Evolutionary conservation across 257 asterid species (phyloP), one percentile per base, ranked within the genome.

Genomic region (Jacaranda copaia): DNA sequence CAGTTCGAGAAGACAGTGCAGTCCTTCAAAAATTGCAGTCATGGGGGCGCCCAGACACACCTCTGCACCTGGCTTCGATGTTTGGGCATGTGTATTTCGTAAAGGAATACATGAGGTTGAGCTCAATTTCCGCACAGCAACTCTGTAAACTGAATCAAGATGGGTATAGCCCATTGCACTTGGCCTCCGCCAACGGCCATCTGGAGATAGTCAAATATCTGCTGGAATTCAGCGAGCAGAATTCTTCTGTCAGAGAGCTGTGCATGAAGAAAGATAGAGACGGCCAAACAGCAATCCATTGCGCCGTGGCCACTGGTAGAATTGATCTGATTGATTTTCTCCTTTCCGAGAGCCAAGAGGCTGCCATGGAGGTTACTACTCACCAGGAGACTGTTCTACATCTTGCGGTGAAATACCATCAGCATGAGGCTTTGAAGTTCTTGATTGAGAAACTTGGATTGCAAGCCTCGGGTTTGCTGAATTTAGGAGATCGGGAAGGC

Each of bases 381-480:
- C 60, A 16, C 0, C 32, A 16, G 9, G 60, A 55, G 60, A 55
- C 32, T n/a, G 32, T 55, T 55, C 32, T 55, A 9, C 32, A 55
- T 55, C 60, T 55, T n/a, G 60, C 60, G 32, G 60, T 55, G 60
- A 55, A 55, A 7, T 25, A 55, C 60, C 60, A 55, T 32, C 32
- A 16, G 8, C n/a, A 13, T 5, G 60, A n/a, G 60, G 60, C 10
- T 15, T 16, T 55, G 25, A 16, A 55, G 32, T 55, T 55, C 9
- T 55, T 55, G 60, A 55, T 55, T 16, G 60, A 55, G 60, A 55
- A 55, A 7, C 25, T 55, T n/a, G 60, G 60, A 16, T 7, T 6
- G 60, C 8, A 1, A 2, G 60, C 1, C 0, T 9, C 8, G 10
- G 32, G n/a, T 16, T 55, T 55, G 60, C 60, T 55, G 32, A 55